These are phyloP conservation scores for Paraconiothyrium sp. DNA, from an alignment of 2,329 filamentous ascomycete species.

Conservation along the genomic window DNA sequence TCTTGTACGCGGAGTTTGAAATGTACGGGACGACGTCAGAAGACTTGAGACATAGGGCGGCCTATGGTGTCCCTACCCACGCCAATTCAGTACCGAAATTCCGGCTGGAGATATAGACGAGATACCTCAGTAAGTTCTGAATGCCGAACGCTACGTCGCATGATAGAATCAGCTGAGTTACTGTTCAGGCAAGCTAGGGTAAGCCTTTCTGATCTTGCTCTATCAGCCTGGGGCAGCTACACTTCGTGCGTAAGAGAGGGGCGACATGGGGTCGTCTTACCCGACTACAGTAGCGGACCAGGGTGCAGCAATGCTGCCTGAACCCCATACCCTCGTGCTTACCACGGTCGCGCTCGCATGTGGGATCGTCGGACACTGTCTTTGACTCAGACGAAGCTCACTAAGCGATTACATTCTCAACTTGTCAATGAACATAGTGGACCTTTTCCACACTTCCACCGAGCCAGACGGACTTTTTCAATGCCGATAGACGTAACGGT, in stretches of 20 bases:
- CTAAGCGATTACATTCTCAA: not conserved
- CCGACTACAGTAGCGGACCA: not conserved
- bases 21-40: not conserved
- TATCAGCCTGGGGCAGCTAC: not conserved
- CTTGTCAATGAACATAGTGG: not conserved
- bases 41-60: not conserved
- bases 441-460: not conserved
- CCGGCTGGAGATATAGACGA: not conserved
- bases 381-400: not conserved
- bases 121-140: not conserved
- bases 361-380: conserved; percentile 1
- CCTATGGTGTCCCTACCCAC: not conserved
- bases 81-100: not conserved
- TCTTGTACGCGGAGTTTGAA: not conserved
- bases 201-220: not conserved
- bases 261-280: not conserved
- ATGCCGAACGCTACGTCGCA: not conserved
- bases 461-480: not conserved
- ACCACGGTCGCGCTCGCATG: not conserved
- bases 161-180: not conserved
- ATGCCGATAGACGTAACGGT: not conserved
- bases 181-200: not conserved
- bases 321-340: not conserved
- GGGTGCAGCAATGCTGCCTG: not conserved
- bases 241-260: not conserved